A percentile compares a stretch with the other conserved stretches of the same genome.
phyloP scores from a whole-genome alignment of 768 basidiomycete genomes.

The Russula earlei region DNA sequence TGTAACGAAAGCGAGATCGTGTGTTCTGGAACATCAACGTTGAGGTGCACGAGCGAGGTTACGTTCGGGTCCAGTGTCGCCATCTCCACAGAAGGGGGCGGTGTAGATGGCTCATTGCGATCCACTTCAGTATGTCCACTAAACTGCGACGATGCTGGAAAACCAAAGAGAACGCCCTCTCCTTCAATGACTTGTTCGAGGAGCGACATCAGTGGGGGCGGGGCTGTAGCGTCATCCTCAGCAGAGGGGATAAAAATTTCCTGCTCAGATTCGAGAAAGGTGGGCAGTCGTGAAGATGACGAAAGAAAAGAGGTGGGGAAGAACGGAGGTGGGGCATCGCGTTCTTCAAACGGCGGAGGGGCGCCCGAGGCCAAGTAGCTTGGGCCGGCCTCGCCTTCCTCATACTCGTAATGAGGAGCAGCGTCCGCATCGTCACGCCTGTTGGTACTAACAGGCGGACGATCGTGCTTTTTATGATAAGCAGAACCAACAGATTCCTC shows the following conservation, averaged over 20 bases:
- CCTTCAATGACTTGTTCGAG: conserved; percentile 41
- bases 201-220: conserved; percentile 26
- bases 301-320: conserved; percentile 27
- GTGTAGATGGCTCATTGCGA: conserved; percentile 49
- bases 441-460: conserved; percentile 62
- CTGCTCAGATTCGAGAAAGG: conserved; percentile 72
- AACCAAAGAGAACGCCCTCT: conserved; percentile 75
- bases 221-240: conserved; percentile 30
- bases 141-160: conserved; percentile 60
- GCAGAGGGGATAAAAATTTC: conserved; percentile 57
- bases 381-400: conserved; percentile 63
- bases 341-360: conserved; percentile 80
- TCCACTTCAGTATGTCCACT: conserved; percentile 64
- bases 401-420: conserved; percentile 51
- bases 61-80: conserved; percentile 62
- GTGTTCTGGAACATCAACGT: conserved; percentile 41
- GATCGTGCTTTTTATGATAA: conserved; percentile 84
- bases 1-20: conserved; percentile 53
- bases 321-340: conserved; percentile 72
- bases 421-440: conserved; percentile 59
- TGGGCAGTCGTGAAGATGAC: conserved; percentile 46
- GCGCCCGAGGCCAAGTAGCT: conserved; percentile 55
- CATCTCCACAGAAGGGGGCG: conserved; percentile 71
- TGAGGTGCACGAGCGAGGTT: conserved; percentile 51
- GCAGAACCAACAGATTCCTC: conserved; percentile 63